phyloP scores from a whole-genome alignment of 1,284 basidiomycete species.

The Trichosporon faecale region DNA sequence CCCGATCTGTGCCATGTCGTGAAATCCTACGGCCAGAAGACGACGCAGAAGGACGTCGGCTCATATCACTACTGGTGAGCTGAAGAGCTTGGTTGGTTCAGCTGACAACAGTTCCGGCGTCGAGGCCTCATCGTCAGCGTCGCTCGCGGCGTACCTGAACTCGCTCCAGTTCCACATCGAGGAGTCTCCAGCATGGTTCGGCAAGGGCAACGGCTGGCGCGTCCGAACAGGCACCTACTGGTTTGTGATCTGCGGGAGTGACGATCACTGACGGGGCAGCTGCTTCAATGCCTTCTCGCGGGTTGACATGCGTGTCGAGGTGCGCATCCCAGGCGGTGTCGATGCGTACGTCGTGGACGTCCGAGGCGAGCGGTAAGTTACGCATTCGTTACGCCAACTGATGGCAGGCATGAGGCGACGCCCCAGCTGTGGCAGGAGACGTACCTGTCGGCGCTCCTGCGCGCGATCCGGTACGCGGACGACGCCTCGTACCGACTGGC shows the following conservation, averaged over 20 bases:
- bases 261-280: conserved; percentile 52
- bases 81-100: not conserved
- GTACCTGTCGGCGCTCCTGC: conserved; percentile 86
- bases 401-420: conserved; percentile 77
- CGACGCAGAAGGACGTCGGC: conserved; percentile 81
- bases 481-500: conserved; percentile 88
- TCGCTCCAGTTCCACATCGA: conserved; percentile 93
- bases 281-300: conserved; percentile 98
- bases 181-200: conserved; percentile 88
- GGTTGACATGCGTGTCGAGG: conserved; percentile 94
- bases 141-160: conserved; percentile 96
- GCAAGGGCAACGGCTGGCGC: conserved; percentile 81
- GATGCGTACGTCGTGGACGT: conserved; percentile 91
- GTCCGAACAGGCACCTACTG: conserved; percentile 93
- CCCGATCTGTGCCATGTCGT: conserved; percentile 95
- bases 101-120: conserved; percentile 70
- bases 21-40: conserved; percentile 74
- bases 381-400: not conserved
- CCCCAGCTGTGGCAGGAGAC: conserved; percentile 96
- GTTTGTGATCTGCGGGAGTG: conserved; percentile 54
- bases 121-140: conserved; percentile 94
- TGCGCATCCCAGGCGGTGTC: conserved; percentile 97
- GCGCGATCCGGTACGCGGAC: conserved; percentile 91
- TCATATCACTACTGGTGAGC: conserved; percentile 76
- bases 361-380: conserved; percentile 80